These are phyloP conservation scores for Leptomonas pyrrhocoris DNA, from an alignment of 208 protist species.

Conservation along the genomic window DNA sequence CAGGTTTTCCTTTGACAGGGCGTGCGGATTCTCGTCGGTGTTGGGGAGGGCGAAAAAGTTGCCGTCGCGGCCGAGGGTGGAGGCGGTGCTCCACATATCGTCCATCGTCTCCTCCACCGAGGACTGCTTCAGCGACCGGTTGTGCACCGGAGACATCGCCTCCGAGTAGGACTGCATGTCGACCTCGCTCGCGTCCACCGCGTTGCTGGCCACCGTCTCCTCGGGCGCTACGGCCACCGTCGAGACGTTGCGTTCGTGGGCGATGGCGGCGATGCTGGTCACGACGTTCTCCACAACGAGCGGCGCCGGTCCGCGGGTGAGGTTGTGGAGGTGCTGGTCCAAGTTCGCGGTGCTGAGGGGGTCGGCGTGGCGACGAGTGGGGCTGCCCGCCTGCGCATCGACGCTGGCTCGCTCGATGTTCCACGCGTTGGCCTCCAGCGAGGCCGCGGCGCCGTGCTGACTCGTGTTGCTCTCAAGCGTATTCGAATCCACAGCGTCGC, in stretches of 20 bases:
- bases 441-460: conserved; percentile 17
- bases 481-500: conserved; percentile 19
- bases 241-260: background rate
- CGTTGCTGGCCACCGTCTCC: conserved; percentile 27
- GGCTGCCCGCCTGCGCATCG: conserved; percentile 36
- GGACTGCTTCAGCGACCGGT: conserved; percentile 12
- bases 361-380: conserved; percentile 29
- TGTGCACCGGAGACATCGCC: conserved; percentile 14
- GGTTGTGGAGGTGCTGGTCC: conserved; percentile 48
- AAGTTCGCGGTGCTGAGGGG: conserved; percentile 56
- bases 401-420: conserved; percentile 46
- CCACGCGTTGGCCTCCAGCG: conserved; percentile 34
- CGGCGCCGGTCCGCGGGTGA: conserved; percentile 45
- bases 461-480: conserved; percentile 27
- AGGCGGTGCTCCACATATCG: conserved; percentile 61
- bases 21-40: conserved; percentile 24
- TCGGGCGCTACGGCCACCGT: conserved; percentile 12
- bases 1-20: conserved; percentile 57
- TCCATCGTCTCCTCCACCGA: conserved; percentile 39
- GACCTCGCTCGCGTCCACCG: conserved; percentile 50
- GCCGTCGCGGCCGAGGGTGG: conserved; percentile 36
- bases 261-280: background rate
- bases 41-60: background rate
- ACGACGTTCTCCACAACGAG: conserved; percentile 47
- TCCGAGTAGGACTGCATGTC: conserved; percentile 42